Evolutionary conservation across 371 early-diverging fungal species (phyloP), one percentile per base, ranked within the genome.

Genomic region (Saksenaea vasiformis): DNA sequence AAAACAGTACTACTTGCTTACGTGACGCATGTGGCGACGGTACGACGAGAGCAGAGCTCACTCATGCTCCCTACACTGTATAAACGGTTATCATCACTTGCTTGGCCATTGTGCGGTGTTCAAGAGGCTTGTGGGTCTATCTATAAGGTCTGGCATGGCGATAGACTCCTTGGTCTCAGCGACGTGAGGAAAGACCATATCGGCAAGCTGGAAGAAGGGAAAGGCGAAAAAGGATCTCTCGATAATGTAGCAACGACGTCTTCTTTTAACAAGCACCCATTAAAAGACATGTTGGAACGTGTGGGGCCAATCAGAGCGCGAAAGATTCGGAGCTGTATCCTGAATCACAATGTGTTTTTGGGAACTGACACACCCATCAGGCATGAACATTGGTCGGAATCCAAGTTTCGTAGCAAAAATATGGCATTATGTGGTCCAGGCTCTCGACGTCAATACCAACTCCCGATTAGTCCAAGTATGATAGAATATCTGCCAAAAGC

Each of bases 381-480:
- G 11, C 38, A 35, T 22, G 38, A 35, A 15, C 37, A 56, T 9
- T 35, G 57, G 38, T 19, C 57, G 5, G 11, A 11, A 0, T 8
- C 14, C 9, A 15, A 17, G 35, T 38, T 56, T 17, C 22, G 24
- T 11, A 34, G 37, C 38, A 11, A 28, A 15, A 34, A 35, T 7
- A 56, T 56, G 57, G 38, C 57, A 13, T 17, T 56, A 11, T 35
- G 35, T 56, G 57, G 57, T 5, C 57, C 57, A 35, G 57, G 57
- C 1, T 15, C 57, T 11, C 35, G 36, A 7, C 38, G 57, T 8
- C 17, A 36, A 19, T 56, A 36, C 17, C 57, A 56, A 17, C 22
- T 56, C 10, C 57, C 57, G 5, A 38, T 56, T n/a, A 35, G 38
- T 24, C 57, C 57, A 36, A 56, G 35, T 5, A 37, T 22, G 22